Percentiles rank a stretch among this genome's conserved stretches.
These are phyloP conservation scores for Penicillium capsulatum DNA, from an alignment of 2,329 filamentous ascomycete species.

Conservation along the genomic window DNA sequence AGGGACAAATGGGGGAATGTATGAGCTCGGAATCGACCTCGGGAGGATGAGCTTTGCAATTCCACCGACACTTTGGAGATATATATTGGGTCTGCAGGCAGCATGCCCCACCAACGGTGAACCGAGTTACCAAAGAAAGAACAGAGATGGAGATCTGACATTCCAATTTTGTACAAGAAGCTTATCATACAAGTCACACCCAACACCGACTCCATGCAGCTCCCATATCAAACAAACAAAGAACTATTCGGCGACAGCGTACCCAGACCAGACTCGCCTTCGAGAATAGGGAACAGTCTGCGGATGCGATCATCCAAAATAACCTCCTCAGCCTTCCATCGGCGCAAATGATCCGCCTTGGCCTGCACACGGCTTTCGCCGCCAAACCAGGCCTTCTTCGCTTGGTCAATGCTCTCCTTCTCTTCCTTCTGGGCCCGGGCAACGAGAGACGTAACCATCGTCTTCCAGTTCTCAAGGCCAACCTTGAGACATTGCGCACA, in stretches of 20 bases:
- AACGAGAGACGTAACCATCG: slow-evolving; percentile 69
- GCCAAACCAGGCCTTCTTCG: slow-evolving; percentile 33
- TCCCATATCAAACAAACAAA: slow-evolving; percentile 22
- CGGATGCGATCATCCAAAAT: slow-evolving; percentile 36
- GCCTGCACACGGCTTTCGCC: slow-evolving; percentile 25
- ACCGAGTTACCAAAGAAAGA: too few species aligned
- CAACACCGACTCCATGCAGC: neutral
- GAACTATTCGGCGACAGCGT: slow-evolving; percentile 29
- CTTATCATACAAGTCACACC: neutral
- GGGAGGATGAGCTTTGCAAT: too few species aligned
- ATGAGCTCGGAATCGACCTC: too few species aligned
- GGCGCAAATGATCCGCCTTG: slow-evolving; percentile 30
- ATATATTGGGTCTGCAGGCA: too few species aligned
- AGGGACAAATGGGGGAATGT: too few species aligned
- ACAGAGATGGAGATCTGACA: too few species aligned
- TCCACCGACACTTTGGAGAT: too few species aligned
- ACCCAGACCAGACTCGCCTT: slow-evolving; percentile 28
- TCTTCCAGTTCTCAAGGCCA: slow-evolving; percentile 75
- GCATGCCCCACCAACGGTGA: too few species aligned
- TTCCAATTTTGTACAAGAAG: too few species aligned
- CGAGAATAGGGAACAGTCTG: slow-evolving; percentile 29
- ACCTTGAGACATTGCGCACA: slow-evolving; percentile 74
- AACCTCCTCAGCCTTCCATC: slow-evolving; percentile 41
- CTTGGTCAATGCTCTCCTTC: slow-evolving; percentile 32
- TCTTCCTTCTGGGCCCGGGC: slow-evolving; percentile 37